A percentile compares a stretch with the other conserved stretches of the same genome.
Conservation (phyloP, 1,139 yeast genomes). For the Entelexis sorbosivorans region DNA sequence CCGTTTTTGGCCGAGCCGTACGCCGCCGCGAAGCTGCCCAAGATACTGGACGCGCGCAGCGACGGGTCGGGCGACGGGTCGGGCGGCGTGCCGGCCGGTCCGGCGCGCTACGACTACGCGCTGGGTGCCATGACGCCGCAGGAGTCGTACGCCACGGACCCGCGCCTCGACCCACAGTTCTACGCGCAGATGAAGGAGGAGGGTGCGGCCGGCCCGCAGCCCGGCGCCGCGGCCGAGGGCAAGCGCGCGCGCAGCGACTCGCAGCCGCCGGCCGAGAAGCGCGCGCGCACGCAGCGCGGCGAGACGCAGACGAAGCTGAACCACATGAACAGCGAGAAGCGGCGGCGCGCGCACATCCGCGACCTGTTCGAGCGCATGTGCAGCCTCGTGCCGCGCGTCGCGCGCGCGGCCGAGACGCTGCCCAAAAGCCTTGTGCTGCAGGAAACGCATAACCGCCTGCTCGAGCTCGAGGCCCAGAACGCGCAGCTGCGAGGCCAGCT, state of each 20-base stretch:
- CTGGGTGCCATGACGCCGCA: neutral
- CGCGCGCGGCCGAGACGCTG: constrained; percentile 25
- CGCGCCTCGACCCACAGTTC: neutral
- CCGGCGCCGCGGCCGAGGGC: neutral
- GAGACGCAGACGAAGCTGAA: constrained; percentile 37
- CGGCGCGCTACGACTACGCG: neutral
- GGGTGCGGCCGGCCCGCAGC: neutral
- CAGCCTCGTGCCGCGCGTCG: constrained; percentile 31
- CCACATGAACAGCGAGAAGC: constrained; percentile 68
- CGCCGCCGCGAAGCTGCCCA: neutral
- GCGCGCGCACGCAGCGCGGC: constrained; percentile 2
- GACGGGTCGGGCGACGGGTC: too few relatives aligned
- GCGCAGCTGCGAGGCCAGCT: constrained; percentile 20
- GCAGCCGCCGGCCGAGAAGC: neutral
- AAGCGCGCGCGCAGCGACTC: constrained; percentile 18
- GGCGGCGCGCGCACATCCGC: constrained; percentile 61
- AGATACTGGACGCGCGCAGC: neutral
- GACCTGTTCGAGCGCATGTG: constrained; percentile 33
- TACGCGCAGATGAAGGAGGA: neutral
- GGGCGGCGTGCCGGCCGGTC: neutral
- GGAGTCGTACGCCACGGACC: neutral
- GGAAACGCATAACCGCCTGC: constrained; percentile 29
- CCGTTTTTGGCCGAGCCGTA: neutral
- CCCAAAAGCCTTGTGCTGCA: constrained; percentile 36
- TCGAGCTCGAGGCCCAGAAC: constrained; percentile 27